Evolutionary conservation across 2,329 filamentous ascomycete genomes (phyloP), one percentile per base, ranked within the genome.

Genomic region (Plectosphaerella plurivora): DNA sequence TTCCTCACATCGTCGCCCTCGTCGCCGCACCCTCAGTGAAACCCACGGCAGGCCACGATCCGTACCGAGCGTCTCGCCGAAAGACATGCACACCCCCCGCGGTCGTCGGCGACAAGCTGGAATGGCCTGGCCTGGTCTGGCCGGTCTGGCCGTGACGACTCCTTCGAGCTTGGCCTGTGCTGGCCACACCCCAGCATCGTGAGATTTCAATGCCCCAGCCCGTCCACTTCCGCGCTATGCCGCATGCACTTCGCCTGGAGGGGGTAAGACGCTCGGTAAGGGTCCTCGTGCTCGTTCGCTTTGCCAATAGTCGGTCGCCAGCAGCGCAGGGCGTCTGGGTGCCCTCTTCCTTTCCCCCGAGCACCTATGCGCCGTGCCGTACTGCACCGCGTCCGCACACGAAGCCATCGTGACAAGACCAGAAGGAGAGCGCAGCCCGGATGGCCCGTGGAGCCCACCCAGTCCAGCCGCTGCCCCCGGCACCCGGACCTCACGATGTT

Each of bases 371-470:
- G 22, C 22, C 22, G 22, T 22, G 22, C 22, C 36, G 12, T 12
- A 39, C 36, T 39, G 36, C 37, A 41, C 37, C 15, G 37, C 10
- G 3, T n/a, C 9, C 18, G 37, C 37, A 41, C 11, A 46, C 20
- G 47, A 49, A 39, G 47, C 35, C 47, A 49, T 49, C 47, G 47
- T 49, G 47, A 49, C 22, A 22, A 22, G 22, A 22, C 22, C 3
- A 22, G 22, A 22, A 22, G 3, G 22, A 22, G 22, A 22, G 22
- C 22, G 22, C 22, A 36, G 15, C 14, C 28, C 35, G 15, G 5
- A 18, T 20, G 16, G 22, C 41, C 7, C n/a, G n/a, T 20, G n/a
- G n/a, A 33, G n/a, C 15, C 16, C 37, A 16, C 41, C 18, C 41
- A 10, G 9, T 44, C 10, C 41, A 10, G 9, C 22, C 10, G 8